Evolutionary conservation across 805 yeast species (phyloP), one percentile per base, ranked within the genome.

Genomic region (Schizosaccharomyces osmophilus): DNA sequence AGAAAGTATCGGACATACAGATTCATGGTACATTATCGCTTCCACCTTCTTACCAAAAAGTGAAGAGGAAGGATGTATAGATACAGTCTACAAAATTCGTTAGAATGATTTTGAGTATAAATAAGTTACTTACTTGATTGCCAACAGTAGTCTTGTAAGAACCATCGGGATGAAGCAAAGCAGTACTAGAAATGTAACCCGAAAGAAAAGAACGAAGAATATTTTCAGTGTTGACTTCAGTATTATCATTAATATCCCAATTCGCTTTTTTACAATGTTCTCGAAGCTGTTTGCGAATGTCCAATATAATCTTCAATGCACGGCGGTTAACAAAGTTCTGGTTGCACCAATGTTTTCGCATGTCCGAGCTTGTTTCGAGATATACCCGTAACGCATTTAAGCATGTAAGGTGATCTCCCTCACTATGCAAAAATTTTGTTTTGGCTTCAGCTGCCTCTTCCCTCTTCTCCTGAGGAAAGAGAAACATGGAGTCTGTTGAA

Each of bases 141-240:
- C 85, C 80, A 36, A 83, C 74, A 5, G 88, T 83, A 0, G 97
- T 88, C 68, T 94, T 77, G 73, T 83, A 93, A 3, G 95, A 84
- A 68, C 97, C 78, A 70, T 93, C 97, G 0, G 97, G 95, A 81
- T 86, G 80, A 11, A 96, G 95, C 22, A 93, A 80, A 0, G 98
- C 98, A 0, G 95, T 83, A 70, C 90, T 89, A 59, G 83, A 78
- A n/a, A 87, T 78, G 67, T 78, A 90, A 0, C 99, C 98, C 48
- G 77, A 75, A 48, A 93, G 73, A 71, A 93, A 93, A 31, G 95
- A 79, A 69, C 86, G 85, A 62, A 90, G 73, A 8, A 90, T 76
- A 2, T 73, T 67, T 19, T 82, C 77, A 4, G 60, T 5, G 5
- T 39, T 63, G 61, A 19, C 43, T 6, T 39, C 55, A 13, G 48